phyloP scores from a whole-genome alignment of 306 rosid genomes.

The Benincasa hispida region DNA sequence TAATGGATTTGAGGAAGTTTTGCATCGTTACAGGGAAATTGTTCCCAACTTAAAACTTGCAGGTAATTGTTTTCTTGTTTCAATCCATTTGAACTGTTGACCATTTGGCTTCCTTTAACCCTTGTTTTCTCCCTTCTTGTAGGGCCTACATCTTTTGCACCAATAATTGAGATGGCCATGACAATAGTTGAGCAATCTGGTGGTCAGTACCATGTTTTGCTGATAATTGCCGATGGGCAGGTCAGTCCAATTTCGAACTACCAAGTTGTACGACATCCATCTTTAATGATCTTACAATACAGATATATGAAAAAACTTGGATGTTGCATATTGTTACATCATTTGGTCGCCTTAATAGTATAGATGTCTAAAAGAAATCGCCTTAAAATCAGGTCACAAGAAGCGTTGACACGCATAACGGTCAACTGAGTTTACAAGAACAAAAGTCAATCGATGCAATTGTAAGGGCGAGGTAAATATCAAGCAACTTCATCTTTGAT shows the following conservation, averaged over 20 bases:
- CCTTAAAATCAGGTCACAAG: constrained; percentile 53
- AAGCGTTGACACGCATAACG: constrained; percentile 51
- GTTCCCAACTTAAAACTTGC: constrained; percentile 63
- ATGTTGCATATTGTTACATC: neutral
- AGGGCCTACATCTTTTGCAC: constrained; percentile 83
- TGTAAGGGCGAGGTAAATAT: constrained; percentile 72
- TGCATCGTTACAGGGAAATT: constrained; percentile 52
- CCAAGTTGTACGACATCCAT: neutral
- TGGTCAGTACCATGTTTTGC: constrained; percentile 85
- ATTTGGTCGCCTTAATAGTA: neutral
- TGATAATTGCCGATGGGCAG: constrained; percentile 96
- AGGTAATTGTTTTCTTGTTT: constrained; percentile 22
- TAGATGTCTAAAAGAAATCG: neutral
- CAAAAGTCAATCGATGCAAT: constrained; percentile 69
- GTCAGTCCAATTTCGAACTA: constrained; percentile 11
- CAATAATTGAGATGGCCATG: constrained; percentile 77
- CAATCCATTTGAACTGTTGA: neutral
- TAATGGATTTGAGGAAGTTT: constrained; percentile 76
- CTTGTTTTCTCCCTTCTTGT: constrained; percentile 12
- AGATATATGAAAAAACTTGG: neutral
- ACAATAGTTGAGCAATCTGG: constrained; percentile 81
- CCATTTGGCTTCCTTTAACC: neutral
- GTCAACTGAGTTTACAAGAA: constrained; percentile 68
- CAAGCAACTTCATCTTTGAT: neutral
- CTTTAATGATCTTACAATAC: neutral